These are phyloP conservation scores for Penicillium brasilianum DNA, from an alignment of 2,329 filamentous ascomycete genomes.

Conservation along the genomic window DNA sequence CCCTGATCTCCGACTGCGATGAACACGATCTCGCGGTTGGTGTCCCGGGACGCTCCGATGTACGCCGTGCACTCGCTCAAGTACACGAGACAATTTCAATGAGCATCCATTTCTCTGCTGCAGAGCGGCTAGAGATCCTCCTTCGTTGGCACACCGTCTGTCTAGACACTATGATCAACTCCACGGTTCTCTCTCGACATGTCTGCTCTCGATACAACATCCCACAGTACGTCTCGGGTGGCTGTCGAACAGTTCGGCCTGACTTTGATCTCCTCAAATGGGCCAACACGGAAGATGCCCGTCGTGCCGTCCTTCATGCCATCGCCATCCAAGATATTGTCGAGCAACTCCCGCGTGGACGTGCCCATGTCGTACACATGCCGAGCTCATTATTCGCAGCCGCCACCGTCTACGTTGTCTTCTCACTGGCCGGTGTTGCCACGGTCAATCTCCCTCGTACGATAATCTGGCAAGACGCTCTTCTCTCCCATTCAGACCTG, in stretches of 20 bases:
- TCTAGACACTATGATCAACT: slow-evolving; percentile 50
- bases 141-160: slow-evolving; percentile 54
- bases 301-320: slow-evolving; percentile 50
- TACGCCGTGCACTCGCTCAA: slow-evolving; percentile 47
- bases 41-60: slow-evolving; percentile 46
- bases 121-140: slow-evolving; percentile 48
- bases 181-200: slow-evolving; percentile 46
- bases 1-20: slow-evolving; percentile 48
- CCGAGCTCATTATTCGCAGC: slow-evolving; percentile 52
- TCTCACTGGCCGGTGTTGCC: slow-evolving; percentile 46
- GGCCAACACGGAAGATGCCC: slow-evolving; percentile 47
- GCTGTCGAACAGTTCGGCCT: slow-evolving; percentile 30
- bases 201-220: slow-evolving; percentile 49
- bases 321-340: slow-evolving; percentile 54
- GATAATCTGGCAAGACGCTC: slow-evolving; percentile 50
- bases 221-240: slow-evolving; percentile 47
- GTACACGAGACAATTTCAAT: slow-evolving; percentile 47
- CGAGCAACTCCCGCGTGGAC: slow-evolving; percentile 51
- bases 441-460: slow-evolving; percentile 46
- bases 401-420: slow-evolving; percentile 50
- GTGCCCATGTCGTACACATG: slow-evolving; percentile 54
- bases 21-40: slow-evolving; percentile 47
- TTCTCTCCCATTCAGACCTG: slow-evolving; percentile 39
- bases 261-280: slow-evolving; percentile 48
- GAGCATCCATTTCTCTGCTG: slow-evolving; percentile 42